Base-by-base conservation (phyloP, 2,329 filamentous ascomycete species). In the Talaromyces sp. region DNA sequence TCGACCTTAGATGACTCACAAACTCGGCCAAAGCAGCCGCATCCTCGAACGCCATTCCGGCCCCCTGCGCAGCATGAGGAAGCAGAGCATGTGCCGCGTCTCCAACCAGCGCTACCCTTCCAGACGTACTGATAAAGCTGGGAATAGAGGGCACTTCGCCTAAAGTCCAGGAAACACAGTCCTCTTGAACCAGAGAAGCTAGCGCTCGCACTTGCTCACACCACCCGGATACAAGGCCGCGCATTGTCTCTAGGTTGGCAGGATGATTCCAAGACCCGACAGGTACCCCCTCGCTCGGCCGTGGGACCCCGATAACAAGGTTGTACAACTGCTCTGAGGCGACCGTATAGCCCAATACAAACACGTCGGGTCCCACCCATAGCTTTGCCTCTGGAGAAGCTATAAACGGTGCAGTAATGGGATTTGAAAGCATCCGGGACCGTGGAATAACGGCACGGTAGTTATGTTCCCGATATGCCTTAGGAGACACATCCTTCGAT, bases 1-100 rank as follows among this genome's bases (percentile, higher is more conserved):
- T 52, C 9, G 25, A 31, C 48, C 48, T 52, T 8, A 52, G 48
- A 33, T 52, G 48, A 11, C 48, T 52, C 8, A 52, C 25, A 16
- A 52, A 52, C 48, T 52, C 48, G 16, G 48, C 31, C 23, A 52
- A 52, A 52, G 2, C 16, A 52, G 48, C 48, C 48, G 82, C 85
- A 65, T 89, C 87, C 69, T 89, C 86, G 35, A 89, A 87, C 0
- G 87, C 86, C 54, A 82, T 76, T 1, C 75, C 84, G 6, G 81
- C 86, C 4, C 85, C 86, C 71, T 86, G 84, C 0, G 81, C 84
- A 72, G 85, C 83, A 65, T 84, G 81, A 37, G 85, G 86, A 0
- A 85, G 76, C 66, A 89, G 87, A 0, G 86, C 85, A 69, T 89
- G 87, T 0, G 86, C 86, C 0, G 86, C 85, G 68, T 89, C 87